Evolutionary conservation across 2,329 filamentous ascomycete species (phyloP).

Genomic region (Trichothecium sympodiale): DNA sequence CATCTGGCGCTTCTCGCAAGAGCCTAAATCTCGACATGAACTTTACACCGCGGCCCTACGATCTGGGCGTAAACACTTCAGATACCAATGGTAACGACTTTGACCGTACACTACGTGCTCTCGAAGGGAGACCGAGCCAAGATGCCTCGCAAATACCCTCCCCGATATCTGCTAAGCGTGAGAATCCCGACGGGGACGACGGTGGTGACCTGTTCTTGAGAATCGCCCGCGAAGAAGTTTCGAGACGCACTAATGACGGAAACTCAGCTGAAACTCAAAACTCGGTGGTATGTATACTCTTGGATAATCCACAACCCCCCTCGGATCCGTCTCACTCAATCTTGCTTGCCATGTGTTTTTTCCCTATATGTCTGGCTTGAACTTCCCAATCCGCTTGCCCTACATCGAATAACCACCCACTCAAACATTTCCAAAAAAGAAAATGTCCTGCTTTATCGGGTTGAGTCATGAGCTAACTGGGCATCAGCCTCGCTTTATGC

Average conservation of each 20-base stretch:
- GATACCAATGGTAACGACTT: slow-evolving; percentile 18
- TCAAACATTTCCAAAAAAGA: neutral
- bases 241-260: slow-evolving; percentile 25
- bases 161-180: slow-evolving; percentile 23
- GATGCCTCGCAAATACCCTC: slow-evolving; percentile 23
- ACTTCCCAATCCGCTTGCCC: neutral
- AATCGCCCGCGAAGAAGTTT: slow-evolving; percentile 43
- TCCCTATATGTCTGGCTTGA: slow-evolving; percentile 2
- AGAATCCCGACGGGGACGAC: slow-evolving; percentile 34
- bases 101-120: slow-evolving; percentile 37
- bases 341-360: slow-evolving; percentile 1
- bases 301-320: neutral
- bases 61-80: slow-evolving; percentile 17
- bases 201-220: slow-evolving; percentile 48
- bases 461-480: slow-evolving; percentile 1
- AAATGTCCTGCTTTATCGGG: neutral
- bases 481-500: slow-evolving; percentile 34
- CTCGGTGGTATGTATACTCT: slow-evolving; percentile 32
- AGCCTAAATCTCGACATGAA: slow-evolving; percentile 44
- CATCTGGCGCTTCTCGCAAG: slow-evolving; percentile 29
- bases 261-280: slow-evolving; percentile 22
- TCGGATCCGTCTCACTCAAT: slow-evolving; percentile 1
- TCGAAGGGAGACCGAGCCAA: slow-evolving; percentile 30
- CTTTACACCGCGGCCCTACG: slow-evolving; percentile 30
- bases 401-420: neutral